Evolutionary conservation across 2,329 filamentous ascomycete genomes (phyloP), one percentile per base, ranked within the genome.

Genomic region (Epichloe hybrida): DNA sequence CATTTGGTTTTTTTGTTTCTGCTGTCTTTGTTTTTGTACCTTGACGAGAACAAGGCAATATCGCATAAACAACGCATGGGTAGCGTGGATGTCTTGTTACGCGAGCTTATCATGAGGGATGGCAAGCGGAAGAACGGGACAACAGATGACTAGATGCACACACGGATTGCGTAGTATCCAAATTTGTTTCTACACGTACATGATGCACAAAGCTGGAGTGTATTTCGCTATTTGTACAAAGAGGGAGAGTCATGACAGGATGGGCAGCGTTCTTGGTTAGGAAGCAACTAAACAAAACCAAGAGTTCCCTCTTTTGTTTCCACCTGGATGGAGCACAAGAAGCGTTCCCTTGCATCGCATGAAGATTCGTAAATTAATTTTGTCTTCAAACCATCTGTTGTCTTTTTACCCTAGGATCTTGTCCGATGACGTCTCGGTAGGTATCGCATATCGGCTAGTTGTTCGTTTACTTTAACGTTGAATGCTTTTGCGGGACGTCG

Each of bases 401-500:
- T 27, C 17, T 13, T 5, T 5, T 21, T 3, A 20, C 35, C 39
- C 17, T 3, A 41, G 27, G 4, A 2, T n/a, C 1, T 21, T 15
- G 17, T 4, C 13, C 21, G 12, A n/a, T 48, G 12, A 7, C 13
- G 38, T 23, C n/a, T 13, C 20, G 11, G n/a, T 11, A 48, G 13
- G 7, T 38, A 17, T 12, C 44, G 21, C 37, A 34, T 21, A 20
- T 41, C 15, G 15, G 27, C 17, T 37, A 8, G 13, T 31, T 37
- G 5, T 31, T 39, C 27, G 11, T 55, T 57, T 59, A 66, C 53
- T 64, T 67, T 35, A 62, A 53, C 43, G 69, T 65, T 39, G 69
- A 61, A n/a, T 72, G 66, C 53, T 75, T 70, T 47, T 69, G 66
- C 46, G 87, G 84, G 49, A 77, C 73, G 64, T 88, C 86, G 31